Base-by-base conservation (phyloP, 352 stramenopile species). In the Thalassiosira sp. region DNA sequence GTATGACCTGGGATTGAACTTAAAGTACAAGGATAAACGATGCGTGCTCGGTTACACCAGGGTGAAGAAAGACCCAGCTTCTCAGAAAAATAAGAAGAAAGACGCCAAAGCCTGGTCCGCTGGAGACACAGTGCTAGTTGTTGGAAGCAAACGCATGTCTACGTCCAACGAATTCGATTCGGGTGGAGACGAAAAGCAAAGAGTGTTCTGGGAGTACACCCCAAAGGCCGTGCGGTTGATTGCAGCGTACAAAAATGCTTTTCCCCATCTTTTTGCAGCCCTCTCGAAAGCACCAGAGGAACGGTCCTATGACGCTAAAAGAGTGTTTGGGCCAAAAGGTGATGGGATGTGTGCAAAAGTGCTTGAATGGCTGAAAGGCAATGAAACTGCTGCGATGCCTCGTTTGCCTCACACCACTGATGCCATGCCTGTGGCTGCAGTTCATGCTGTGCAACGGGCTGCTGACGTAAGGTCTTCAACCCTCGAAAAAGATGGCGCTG, bases 201-300 rank as follows among this genome's bases (percentile, higher is more conserved):
- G 46, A 58, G 53, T 85, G 6, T 69, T 79, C 40, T 99, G 96
- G 96, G 95, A 99, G 86, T 99, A 98, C 84, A 97, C 95, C 1
- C 94, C 97, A 51, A 96, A 95, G 35, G 97, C 96, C 3, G 89
- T 99, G 20, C 86, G 95, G 15, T 90, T 99, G 35, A 90, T 99
- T 49, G 89, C 93, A 7, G 92, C 90, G 3, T 99, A 98, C 82
- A 91, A 95, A 71, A 90, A 93, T 16, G 87, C 94, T 58, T 99
- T 98, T 67, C 96, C 97, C 5, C 88, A 94, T 2, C 79, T 99
- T 22, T 96, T 99, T 79, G 80, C 78, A 16, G 92, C 90, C 15
- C 72, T 99, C 18, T 89, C 91, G 46, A 93, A 93, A 56, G 77
- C 95, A 22, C 88, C 91, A n/a, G 96, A 97, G 59, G 91, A 93